phyloP scores from a whole-genome alignment of 345 rosid species.

The Carallia pectinifolia region DNA sequence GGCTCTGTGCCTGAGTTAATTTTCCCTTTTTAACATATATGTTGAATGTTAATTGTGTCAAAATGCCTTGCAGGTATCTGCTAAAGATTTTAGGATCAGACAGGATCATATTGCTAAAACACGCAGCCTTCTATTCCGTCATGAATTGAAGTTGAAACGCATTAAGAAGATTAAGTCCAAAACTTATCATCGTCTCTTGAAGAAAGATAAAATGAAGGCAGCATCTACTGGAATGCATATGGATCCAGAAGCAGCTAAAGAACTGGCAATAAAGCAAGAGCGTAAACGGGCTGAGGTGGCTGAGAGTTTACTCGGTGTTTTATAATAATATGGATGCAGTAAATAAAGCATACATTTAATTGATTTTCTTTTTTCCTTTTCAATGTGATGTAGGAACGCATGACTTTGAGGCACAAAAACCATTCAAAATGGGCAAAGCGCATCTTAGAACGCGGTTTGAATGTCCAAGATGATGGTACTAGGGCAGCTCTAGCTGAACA shows the following conservation, averaged over 20 bases:
- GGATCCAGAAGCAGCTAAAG: conserved; percentile 87
- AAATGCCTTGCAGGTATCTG: conserved; percentile 55
- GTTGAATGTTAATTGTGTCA: conserved; percentile 14
- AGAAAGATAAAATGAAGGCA: conserved; percentile 58
- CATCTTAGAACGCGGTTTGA: conserved; percentile 64
- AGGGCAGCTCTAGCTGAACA: conserved; percentile 83
- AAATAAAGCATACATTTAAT: neutral
- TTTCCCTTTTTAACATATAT: neutral
- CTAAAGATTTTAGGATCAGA: conserved; percentile 63
- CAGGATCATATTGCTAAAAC: conserved; percentile 70
- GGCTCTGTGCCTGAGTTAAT: neutral
- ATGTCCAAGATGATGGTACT: conserved; percentile 74
- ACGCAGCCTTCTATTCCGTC: conserved; percentile 86
- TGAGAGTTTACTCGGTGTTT: conserved; percentile 6
- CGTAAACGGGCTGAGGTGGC: conserved; percentile 77
- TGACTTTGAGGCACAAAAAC: conserved; percentile 81
- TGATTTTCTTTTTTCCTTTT: no score
- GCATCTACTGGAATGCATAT: conserved; percentile 44
- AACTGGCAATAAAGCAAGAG: conserved; percentile 76
- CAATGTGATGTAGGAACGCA: conserved; percentile 54
- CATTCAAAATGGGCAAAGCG: conserved; percentile 81
- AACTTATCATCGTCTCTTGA: conserved; percentile 71
- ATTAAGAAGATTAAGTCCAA: conserved; percentile 89
- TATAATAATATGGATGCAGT: no score
- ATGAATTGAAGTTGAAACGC: conserved; percentile 78